Conservation (phyloP, 192 early-diverging fungal genomes). For the Coemansia sp. region DNA sequence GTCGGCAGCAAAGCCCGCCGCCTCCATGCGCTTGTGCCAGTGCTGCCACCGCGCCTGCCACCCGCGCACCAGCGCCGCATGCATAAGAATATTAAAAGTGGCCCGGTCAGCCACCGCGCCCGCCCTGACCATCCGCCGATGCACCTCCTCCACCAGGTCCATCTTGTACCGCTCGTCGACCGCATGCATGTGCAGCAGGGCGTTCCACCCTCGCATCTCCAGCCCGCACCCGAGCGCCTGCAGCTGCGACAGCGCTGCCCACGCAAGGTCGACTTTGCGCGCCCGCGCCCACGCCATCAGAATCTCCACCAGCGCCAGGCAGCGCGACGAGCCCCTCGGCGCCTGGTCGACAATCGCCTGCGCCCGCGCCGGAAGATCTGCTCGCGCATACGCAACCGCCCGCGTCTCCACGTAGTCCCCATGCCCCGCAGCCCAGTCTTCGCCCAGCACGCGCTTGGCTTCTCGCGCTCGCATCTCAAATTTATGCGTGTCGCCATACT, state of each 20-base stretch:
- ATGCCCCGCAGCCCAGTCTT: conserved; percentile 4
- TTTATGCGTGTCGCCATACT: conserved; percentile 30
- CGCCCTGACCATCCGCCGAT: conserved; percentile 27
- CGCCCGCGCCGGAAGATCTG: conserved; percentile 32
- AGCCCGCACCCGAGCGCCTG: conserved; percentile 24
- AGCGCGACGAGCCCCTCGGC: not conserved
- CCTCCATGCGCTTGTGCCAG: conserved; percentile 33
- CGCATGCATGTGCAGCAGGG: conserved; percentile 41
- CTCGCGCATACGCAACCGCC: conserved; percentile 27
- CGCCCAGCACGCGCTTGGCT: not conserved
- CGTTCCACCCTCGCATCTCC: conserved; percentile 40
- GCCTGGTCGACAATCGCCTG: conserved; percentile 6
- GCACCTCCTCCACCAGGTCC: conserved; percentile 30
- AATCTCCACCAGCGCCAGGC: conserved; percentile 4
- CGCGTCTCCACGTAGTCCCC: conserved; percentile 20
- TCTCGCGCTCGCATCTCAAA: conserved; percentile 1
- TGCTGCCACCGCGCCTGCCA: conserved; percentile 23
- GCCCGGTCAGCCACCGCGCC: conserved; percentile 21
- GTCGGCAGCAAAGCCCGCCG: conserved; percentile 18
- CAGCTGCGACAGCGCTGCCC: conserved; percentile 22
- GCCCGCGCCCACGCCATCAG: conserved; percentile 39
- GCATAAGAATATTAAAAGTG: conserved; percentile 47
- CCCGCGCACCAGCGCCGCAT: conserved; percentile 38
- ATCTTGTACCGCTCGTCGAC: conserved; percentile 40
- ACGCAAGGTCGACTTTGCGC: conserved; percentile 22